Percentiles rank a stretch among this genome's conserved stretches.
Evolutionary conservation across 805 yeast genomes (phyloP).

Genomic region (Pichia gijzeniarum): DNA sequence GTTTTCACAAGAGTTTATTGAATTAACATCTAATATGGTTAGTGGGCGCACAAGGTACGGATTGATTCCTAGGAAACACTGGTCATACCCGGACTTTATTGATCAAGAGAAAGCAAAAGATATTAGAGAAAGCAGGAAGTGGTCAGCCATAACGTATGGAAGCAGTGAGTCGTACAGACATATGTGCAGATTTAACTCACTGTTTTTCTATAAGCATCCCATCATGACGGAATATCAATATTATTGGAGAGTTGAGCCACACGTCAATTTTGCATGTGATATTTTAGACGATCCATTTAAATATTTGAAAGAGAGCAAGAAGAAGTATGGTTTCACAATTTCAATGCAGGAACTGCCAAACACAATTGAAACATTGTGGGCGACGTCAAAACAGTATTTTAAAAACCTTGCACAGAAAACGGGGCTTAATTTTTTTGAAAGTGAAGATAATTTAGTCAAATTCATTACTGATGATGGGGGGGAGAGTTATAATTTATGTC

Average conservation of each 20-base stretch:
- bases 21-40: slow-evolving; percentile 30
- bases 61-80: slow-evolving; percentile 40
- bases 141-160: slow-evolving; percentile 48
- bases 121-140: slow-evolving; percentile 29
- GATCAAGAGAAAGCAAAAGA: slow-evolving; percentile 36
- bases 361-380: slow-evolving; percentile 50
- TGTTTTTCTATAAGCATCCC: slow-evolving; percentile 52
- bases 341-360: slow-evolving; percentile 44
- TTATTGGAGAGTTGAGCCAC: slow-evolving; percentile 60
- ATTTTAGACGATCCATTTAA: slow-evolving; percentile 50
- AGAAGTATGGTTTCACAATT: slow-evolving; percentile 47
- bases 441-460: slow-evolving; percentile 37
- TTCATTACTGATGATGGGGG: slow-evolving; percentile 66
- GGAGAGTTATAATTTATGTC: slow-evolving; percentile 61
- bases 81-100: slow-evolving; percentile 47
- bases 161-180: slow-evolving; percentile 62
- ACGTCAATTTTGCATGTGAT: slow-evolving; percentile 45
- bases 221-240: slow-evolving; percentile 46
- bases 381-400: slow-evolving; percentile 38
- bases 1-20: slow-evolving; percentile 37
- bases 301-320: slow-evolving; percentile 43
- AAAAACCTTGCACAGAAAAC: slow-evolving; percentile 9
- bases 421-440: background rate
- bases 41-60: slow-evolving; percentile 45
- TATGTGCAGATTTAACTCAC: slow-evolving; percentile 51